These are phyloP conservation scores for Paxillus rubicundulus DNA, from an alignment of 768 basidiomycete species.

Conservation along the genomic window DNA sequence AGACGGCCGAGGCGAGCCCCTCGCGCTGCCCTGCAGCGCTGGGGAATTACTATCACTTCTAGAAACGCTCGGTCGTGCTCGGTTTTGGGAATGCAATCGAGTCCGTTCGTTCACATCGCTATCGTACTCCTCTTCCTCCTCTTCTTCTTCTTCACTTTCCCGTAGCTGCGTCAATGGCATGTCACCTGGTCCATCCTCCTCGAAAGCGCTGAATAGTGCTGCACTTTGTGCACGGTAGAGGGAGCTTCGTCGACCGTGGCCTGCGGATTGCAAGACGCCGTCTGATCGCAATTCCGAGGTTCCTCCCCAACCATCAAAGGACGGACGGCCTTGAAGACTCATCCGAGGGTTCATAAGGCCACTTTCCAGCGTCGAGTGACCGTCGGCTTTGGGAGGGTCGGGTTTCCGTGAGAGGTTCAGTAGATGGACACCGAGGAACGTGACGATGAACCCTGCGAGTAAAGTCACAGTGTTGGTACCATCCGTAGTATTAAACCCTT, in stretches of 20 bases:
- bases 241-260: constrained; percentile 65
- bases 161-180: constrained; percentile 61
- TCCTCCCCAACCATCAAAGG: constrained; percentile 71
- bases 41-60: constrained; percentile 59
- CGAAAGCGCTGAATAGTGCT: constrained; percentile 77
- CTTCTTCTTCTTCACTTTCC: constrained; percentile 63
- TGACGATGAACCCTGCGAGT: constrained; percentile 85
- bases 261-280: constrained; percentile 26
- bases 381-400: constrained; percentile 41
- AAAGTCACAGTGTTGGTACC: constrained; percentile 83
- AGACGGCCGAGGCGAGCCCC: constrained; percentile 12
- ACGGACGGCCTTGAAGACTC: constrained; percentile 77
- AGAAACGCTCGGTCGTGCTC: constrained; percentile 35
- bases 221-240: constrained; percentile 62
- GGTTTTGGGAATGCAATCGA: constrained; percentile 28
- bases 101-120: constrained; percentile 47
- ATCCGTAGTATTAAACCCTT: constrained; percentile 91
- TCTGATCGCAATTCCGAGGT: constrained; percentile 31
- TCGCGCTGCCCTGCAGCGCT: constrained; percentile 29
- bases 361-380: constrained; percentile 57
- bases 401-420: constrained; percentile 75
- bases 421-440: constrained; percentile 96
- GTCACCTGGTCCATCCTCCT: constrained; percentile 45
- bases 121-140: constrained; percentile 45
- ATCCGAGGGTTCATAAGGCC: constrained; percentile 76